Evolutionary conservation across 1,284 basidiomycete genomes (phyloP).

Genomic region (Trichosporon asahii): DNA sequence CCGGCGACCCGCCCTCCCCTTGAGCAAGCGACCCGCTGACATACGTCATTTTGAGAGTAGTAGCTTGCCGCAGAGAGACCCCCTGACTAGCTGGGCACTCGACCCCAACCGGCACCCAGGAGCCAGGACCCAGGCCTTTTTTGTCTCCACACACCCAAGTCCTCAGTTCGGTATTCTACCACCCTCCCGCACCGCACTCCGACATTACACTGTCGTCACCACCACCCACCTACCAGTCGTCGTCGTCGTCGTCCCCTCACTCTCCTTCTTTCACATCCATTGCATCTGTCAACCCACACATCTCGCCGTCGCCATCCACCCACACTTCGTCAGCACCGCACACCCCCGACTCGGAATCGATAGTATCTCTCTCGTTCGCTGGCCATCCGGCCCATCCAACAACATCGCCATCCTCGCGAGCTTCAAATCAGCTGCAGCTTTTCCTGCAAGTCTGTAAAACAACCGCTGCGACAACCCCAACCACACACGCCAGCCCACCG

Average conservation of each 20-base stretch:
- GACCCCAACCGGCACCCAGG: background rate
- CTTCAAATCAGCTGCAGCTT: background rate
- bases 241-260: background rate
- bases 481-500: background rate
- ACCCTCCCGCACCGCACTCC: background rate
- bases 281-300: background rate
- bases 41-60: background rate
- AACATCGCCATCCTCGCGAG: background rate
- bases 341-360: background rate
- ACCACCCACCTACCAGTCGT: background rate
- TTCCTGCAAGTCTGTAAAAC: background rate
- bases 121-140: background rate
- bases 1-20: background rate
- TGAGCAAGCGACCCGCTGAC: background rate
- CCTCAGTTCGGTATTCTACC: background rate
- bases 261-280: background rate
- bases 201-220: conserved; percentile 3
- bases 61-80: background rate
- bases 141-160: background rate
- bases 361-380: background rate
- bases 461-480: background rate
- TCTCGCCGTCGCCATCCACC: background rate
- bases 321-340: background rate
- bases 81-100: background rate
- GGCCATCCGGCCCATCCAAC: background rate